phyloP scores from a whole-genome alignment of 2,329 filamentous ascomycete genomes.

The Aureobasidium melanogenum region DNA sequence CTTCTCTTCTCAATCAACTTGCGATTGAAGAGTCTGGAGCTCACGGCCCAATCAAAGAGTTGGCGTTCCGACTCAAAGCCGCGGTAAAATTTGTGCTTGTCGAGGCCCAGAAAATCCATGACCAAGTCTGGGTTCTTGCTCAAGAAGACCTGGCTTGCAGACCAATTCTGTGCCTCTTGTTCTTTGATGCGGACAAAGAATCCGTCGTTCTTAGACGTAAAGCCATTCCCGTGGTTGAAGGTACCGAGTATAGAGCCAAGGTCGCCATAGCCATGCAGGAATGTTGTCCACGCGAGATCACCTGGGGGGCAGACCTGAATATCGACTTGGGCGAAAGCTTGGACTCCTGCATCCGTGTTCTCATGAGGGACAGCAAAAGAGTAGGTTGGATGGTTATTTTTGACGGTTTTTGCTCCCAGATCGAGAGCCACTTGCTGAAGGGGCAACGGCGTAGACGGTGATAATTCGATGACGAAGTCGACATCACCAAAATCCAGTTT shows the following conservation, averaged over 20 bases:
- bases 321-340: constrained; percentile 55
- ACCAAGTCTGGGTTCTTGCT: constrained; percentile 47
- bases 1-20: constrained; percentile 20
- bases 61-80: constrained; percentile 48
- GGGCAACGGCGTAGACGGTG: background rate
- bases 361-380: constrained; percentile 43
- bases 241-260: constrained; percentile 57
- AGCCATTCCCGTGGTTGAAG: constrained; percentile 49
- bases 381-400: background rate
- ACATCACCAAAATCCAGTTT: constrained; percentile 65
- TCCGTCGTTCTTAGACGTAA: constrained; percentile 56
- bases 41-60: constrained; percentile 54
- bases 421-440: constrained; percentile 14
- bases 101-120: constrained; percentile 56
- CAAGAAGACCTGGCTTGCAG: constrained; percentile 47
- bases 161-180: constrained; percentile 52
- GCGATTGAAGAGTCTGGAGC: constrained; percentile 51
- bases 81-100: constrained; percentile 39
- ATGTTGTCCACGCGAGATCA: constrained; percentile 52
- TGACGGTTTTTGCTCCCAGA: constrained; percentile 11
- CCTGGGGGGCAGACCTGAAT: constrained; percentile 44
- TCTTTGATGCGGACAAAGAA: constrained; percentile 59
- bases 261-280: constrained; percentile 66
- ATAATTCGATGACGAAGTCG: constrained; percentile 52
- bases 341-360: constrained; percentile 27